Evolutionary conservation across 2,329 filamentous ascomycete species (phyloP), one percentile per base, ranked within the genome.

Genomic region (Dothidotthia symphoricarpi): DNA sequence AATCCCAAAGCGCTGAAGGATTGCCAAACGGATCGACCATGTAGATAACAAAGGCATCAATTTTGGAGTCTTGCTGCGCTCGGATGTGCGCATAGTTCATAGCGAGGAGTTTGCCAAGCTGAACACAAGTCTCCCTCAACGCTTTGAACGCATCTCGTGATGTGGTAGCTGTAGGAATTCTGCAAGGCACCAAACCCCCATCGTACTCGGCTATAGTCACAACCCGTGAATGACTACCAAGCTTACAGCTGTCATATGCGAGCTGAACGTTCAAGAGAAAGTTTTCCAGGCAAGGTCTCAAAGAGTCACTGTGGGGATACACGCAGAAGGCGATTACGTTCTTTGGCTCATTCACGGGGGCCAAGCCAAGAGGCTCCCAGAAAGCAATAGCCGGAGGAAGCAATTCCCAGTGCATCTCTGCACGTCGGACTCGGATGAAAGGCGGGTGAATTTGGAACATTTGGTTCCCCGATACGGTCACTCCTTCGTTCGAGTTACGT

Each of bases 341-440:
- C 62, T 94, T 94, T 6, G 73, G 58, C 0, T 86, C 85, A 41
- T 80, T 80, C 7, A 80, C 79, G 3, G 88, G 88, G 2, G 80
- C 80, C 2, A 95, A 73, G 0, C 86, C 85, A 13, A 94, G 70
- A 31, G 83, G 82, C 58, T 93, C 87, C 88, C 88, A 94, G 57
- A 93, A 95, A 1, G 76, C 70, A 14, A 91, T 70, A 0, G 86
- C 84, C 1, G 86, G 79, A 2, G 88, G 85, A 15, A 91, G 71
- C 26, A 94, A 73, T 9, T 88, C 87, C 39, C 89, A 76, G 31
- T 77, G 78, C 2, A 76, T 75, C 26, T 88, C 84, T 14, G 81
- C 78, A 36, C 87, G 76, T 32, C 83, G 82, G 9, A 94, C 72
- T 49, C 87, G 82, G 25, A 93, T 70, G 54, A 86, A 83, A 1